Conservation (phyloP, 805 yeast genomes). For the Candida stauntonica region DNA sequence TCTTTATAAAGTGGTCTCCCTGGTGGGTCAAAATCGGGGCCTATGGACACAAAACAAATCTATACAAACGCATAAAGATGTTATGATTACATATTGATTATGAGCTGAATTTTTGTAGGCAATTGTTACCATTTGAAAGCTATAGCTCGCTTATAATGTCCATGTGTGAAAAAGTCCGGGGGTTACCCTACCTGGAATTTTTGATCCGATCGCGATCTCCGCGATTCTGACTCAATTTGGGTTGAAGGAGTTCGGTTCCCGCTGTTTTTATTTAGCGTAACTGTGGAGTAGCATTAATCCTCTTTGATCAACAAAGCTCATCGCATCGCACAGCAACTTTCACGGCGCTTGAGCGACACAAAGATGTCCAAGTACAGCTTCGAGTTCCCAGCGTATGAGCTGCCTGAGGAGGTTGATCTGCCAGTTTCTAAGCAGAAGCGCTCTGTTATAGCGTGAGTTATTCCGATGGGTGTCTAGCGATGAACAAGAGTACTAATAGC, state of each 20-base stretch:
- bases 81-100: slow-evolving; percentile 17
- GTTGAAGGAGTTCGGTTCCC: slow-evolving; percentile 1
- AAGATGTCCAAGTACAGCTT: background rate
- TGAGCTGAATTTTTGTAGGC: too few species aligned
- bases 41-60: background rate
- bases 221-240: background rate
- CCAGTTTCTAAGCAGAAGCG: slow-evolving; percentile 22
- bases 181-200: background rate
- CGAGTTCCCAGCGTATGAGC: slow-evolving; percentile 5
- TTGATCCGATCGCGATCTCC: background rate
- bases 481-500: background rate
- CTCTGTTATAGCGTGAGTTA: slow-evolving; percentile 22
- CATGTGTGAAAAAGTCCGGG: too few species aligned
- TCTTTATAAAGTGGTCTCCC: slow-evolving; percentile 4
- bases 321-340: background rate
- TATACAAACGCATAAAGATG: slow-evolving; percentile 15
- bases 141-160: too few species aligned
- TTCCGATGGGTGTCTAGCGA: slow-evolving; percentile 1
- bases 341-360: background rate
- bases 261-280: background rate
- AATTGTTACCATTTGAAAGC: background rate
- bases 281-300: background rate
- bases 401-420: slow-evolving; percentile 9
- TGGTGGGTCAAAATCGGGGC: slow-evolving; percentile 2
- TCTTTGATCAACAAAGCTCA: background rate